These are phyloP conservation scores for Acanthamoeba castellanii DNA, from an alignment of 208 protist genomes.

Conservation along the genomic window DNA sequence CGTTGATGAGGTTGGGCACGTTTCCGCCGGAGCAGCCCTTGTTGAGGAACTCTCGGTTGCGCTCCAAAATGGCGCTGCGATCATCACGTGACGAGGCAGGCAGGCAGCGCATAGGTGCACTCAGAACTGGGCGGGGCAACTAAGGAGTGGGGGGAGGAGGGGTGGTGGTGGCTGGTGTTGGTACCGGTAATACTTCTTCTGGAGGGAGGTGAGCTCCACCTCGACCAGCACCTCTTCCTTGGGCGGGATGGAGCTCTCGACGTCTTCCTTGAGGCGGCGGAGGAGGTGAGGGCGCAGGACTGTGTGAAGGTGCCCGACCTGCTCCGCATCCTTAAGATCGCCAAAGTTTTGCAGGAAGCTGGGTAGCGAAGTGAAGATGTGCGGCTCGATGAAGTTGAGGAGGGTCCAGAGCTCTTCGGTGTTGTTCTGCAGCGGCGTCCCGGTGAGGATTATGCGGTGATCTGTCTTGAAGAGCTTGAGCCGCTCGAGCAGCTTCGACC, in stretches of 20 bases:
- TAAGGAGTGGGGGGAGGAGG: constrained; percentile 84
- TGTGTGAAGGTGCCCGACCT: constrained; percentile 88
- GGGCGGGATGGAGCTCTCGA: constrained; percentile 97
- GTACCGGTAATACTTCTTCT: constrained; percentile 92
- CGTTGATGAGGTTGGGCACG: constrained; percentile 86
- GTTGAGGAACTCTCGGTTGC: constrained; percentile 83
- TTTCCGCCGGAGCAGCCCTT: constrained; percentile 62
- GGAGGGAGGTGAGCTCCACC: constrained; percentile 89
- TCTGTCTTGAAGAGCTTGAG: constrained; percentile 73
- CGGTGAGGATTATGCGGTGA: constrained; percentile 84
- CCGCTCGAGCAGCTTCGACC: constrained; percentile 68
- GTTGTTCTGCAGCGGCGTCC: constrained; percentile 98
- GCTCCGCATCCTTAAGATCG: constrained; percentile 84
- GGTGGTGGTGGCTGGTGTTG: constrained; percentile 86
- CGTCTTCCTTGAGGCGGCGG: constrained; percentile 91
- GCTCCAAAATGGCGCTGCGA: constrained; percentile 85
- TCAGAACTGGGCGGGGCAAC: constrained; percentile 6
- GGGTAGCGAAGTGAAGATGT: constrained; percentile 83
- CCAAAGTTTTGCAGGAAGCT: constrained; percentile 87
- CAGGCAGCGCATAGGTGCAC: background rate
- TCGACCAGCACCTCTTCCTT: constrained; percentile 94
- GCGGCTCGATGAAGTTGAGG: constrained; percentile 95
- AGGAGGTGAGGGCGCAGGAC: constrained; percentile 92
- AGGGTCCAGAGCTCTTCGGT: constrained; percentile 96
- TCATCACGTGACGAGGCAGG: no score